phyloP scores from a whole-genome alignment of 352 stramenopile genomes.

The Elongisporangium prolatum region DNA sequence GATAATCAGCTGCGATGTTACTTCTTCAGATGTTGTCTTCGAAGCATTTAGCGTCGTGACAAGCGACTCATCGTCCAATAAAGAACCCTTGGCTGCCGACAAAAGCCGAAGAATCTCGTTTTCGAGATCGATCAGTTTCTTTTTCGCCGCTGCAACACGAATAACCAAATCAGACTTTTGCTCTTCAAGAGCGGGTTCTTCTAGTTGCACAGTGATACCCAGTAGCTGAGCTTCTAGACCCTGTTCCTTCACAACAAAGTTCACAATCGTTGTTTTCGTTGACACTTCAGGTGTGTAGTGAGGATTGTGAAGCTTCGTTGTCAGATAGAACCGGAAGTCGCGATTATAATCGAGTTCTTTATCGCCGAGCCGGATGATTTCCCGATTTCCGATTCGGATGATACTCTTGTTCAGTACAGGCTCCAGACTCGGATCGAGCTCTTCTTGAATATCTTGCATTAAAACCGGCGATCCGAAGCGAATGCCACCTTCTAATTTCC shows the following conservation, averaged over 20 bases:
- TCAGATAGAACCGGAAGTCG: constrained; percentile 95
- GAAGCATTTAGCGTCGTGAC: constrained; percentile 94
- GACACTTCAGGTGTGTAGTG: constrained; percentile 95
- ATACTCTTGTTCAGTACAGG: constrained; percentile 93
- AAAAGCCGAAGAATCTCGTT: constrained; percentile 94
- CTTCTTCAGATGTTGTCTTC: constrained; percentile 93
- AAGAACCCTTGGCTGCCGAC: constrained; percentile 86
- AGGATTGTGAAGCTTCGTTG: constrained; percentile 95
- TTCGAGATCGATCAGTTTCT: constrained; percentile 94
- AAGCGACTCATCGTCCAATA: constrained; percentile 93
- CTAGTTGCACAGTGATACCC: constrained; percentile 91
- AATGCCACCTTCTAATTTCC: constrained; percentile 93
- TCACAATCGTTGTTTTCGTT: constrained; percentile 95
- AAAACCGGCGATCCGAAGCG: constrained; percentile 91
- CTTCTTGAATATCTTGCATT: constrained; percentile 95
- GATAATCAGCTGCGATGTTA: constrained; percentile 90
- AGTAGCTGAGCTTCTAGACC: constrained; percentile 94
- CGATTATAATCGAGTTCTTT: constrained; percentile 95
- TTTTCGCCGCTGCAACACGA: constrained; percentile 90
- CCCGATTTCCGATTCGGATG: constrained; percentile 91
- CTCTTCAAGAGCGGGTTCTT: constrained; percentile 93
- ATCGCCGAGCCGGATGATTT: constrained; percentile 92
- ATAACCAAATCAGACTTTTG: constrained; percentile 92
- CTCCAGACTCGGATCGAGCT: constrained; percentile 94
- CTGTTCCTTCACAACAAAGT: constrained; percentile 95